Evolutionary conservation across 441 rosid genomes (phyloP).

Genomic region (Francoa sonchifolia): DNA sequence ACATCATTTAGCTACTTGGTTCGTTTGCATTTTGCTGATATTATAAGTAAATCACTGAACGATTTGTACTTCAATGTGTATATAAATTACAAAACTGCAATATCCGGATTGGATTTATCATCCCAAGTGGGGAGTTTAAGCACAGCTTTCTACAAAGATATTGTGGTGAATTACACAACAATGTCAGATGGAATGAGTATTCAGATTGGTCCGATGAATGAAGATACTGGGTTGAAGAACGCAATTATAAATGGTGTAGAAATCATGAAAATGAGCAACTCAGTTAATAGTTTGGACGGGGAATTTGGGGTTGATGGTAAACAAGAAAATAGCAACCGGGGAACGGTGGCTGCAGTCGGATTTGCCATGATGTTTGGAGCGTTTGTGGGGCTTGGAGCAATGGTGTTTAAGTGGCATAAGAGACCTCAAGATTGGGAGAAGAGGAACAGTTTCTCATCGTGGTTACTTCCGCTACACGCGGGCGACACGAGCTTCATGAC

Average conservation of each 20-base stretch:
- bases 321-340: conserved; percentile 17
- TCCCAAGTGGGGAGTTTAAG: conserved; percentile 28
- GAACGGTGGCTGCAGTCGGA: conserved; percentile 62
- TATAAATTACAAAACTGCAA: conserved; percentile 47
- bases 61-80: conserved; percentile 76
- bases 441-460: conserved; percentile 77
- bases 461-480: conserved; percentile 77
- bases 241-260: conserved; percentile 78
- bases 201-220: conserved; percentile 52
- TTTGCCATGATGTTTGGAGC: conserved; percentile 96
- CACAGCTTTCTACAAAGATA: conserved; percentile 50
- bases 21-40: conserved; percentile 73
- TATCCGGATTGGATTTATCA: conserved; percentile 61
- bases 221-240: conserved; percentile 35
- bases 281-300: conserved; percentile 71
- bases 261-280: conserved; percentile 67
- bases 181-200: conserved; percentile 36
- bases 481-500: conserved; percentile 55
- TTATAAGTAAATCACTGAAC: conserved; percentile 52
- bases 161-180: conserved; percentile 47
- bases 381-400: conserved; percentile 81
- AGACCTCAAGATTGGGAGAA: conserved; percentile 89
- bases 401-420: conserved; percentile 81
- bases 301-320: conserved; percentile 68
- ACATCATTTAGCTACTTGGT: conserved; percentile 35